Percentiles rank a stretch among this genome's conserved stretches.
Conservation (phyloP, 192 early-diverging fungal genomes). For the Phycomyces blakesleeanus region DNA sequence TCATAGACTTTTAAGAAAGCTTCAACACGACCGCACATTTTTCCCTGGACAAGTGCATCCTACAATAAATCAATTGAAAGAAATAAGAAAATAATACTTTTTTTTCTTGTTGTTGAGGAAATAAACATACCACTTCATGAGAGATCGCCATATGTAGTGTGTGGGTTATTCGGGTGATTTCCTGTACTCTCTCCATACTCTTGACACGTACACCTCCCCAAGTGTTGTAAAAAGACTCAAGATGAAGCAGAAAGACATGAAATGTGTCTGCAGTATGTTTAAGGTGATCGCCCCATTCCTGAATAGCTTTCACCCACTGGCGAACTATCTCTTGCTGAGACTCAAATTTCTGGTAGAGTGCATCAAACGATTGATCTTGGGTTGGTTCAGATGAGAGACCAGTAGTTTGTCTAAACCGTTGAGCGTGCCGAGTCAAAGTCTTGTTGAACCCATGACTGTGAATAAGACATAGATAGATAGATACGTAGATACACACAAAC, state of each 20-base stretch:
- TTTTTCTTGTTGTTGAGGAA: neutral
- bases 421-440: slow-evolving; percentile 56
- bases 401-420: slow-evolving; percentile 61
- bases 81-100: neutral
- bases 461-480: neutral
- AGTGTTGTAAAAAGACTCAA: slow-evolving; percentile 38
- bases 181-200: slow-evolving; percentile 18
- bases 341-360: slow-evolving; percentile 12
- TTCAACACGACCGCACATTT: slow-evolving; percentile 34
- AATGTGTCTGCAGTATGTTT: slow-evolving; percentile 8
- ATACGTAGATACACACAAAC: neutral
- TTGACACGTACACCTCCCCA: slow-evolving; percentile 17
- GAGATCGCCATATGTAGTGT: slow-evolving; percentile 34
- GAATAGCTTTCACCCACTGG: slow-evolving; percentile 11
- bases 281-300: slow-evolving; percentile 19
- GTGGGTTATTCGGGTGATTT: slow-evolving; percentile 29
- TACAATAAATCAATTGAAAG: neutral
- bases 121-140: slow-evolving; percentile 28
- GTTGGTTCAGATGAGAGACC: slow-evolving; percentile 39
- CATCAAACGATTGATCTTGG: slow-evolving; percentile 17
- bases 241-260: neutral
- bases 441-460: slow-evolving; percentile 72
- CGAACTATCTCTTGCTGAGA: slow-evolving; percentile 12
- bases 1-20: slow-evolving; percentile 48
- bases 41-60: slow-evolving; percentile 14